Percentiles rank a stretch among this genome's conserved stretches.
Conservation (phyloP, 2,329 filamentous ascomycete genomes). For the Ophiosphaerella narmari region DNA sequence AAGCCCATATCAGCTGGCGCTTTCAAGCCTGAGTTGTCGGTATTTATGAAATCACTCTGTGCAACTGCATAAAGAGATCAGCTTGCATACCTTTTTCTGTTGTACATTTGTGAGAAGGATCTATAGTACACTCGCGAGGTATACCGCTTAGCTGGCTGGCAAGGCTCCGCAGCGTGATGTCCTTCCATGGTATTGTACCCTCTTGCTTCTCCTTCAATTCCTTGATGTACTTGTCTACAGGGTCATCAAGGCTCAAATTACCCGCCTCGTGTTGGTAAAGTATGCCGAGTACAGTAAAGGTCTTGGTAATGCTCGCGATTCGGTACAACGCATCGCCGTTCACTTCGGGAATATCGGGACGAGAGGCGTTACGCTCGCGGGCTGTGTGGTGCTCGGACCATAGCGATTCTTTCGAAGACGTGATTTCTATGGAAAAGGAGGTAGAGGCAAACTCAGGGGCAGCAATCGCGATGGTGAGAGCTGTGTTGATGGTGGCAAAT, state of each 20-base stretch:
- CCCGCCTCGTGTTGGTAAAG: slow-evolving; percentile 41
- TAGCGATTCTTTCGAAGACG: slow-evolving; percentile 44
- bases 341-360: slow-evolving; percentile 43
- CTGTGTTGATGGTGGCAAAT: slow-evolving; percentile 34
- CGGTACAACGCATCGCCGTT: slow-evolving; percentile 49
- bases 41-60: slow-evolving; percentile 30
- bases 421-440: slow-evolving; percentile 50
- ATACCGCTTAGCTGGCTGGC: slow-evolving; percentile 51
- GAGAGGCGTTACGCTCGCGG: slow-evolving; percentile 38
- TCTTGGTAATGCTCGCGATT: slow-evolving; percentile 46
- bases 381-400: slow-evolving; percentile 49
- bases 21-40: too few relatives aligned
- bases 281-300: slow-evolving; percentile 41
- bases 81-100: slow-evolving; percentile 27
- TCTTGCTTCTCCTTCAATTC: slow-evolving; percentile 36
- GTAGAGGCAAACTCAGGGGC: slow-evolving; percentile 37
- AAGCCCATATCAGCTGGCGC: slow-evolving; percentile 25
- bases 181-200: slow-evolving; percentile 45
- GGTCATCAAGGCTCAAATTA: slow-evolving; percentile 41
- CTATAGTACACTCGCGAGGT: slow-evolving; percentile 44
- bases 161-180: slow-evolving; percentile 50
- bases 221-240: slow-evolving; percentile 39
- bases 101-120: slow-evolving; percentile 7
- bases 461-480: slow-evolving; percentile 29
- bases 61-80: slow-evolving; percentile 37